A percentile compares a stretch with the other conserved stretches of the same genome.
Conservation (phyloP, 257 asterid genomes). For the Ilex aquifolium region DNA sequence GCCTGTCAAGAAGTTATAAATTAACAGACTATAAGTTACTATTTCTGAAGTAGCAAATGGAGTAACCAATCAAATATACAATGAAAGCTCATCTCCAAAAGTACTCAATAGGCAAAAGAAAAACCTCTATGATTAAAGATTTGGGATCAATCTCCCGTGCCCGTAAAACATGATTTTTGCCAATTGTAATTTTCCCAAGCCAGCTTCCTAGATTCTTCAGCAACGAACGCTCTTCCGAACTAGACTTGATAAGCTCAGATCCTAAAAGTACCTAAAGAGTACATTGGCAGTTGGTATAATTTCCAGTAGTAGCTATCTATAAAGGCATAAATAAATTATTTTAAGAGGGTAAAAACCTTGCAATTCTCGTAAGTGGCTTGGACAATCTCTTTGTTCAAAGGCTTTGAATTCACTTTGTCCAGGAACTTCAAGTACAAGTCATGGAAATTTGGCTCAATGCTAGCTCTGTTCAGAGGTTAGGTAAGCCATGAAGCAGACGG, state of each 20-base stretch:
- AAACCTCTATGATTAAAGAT: slow-evolving; percentile 76
- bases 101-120: slow-evolving; percentile 11
- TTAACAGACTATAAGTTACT: slow-evolving; percentile 1
- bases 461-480: slow-evolving; percentile 59
- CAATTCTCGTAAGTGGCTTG: slow-evolving; percentile 95
- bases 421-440: slow-evolving; percentile 94
- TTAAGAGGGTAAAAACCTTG: slow-evolving; percentile 51
- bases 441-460: slow-evolving; percentile 95
- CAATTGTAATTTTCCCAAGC: slow-evolving; percentile 98
- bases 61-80: not conserved
- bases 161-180: slow-evolving; percentile 85
- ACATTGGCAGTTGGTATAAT: slow-evolving; percentile 11
- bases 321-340: not conserved
- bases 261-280: slow-evolving; percentile 82
- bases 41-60: not conserved
- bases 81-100: not conserved
- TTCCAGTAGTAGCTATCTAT: slow-evolving; percentile 8
- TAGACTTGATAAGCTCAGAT: slow-evolving; percentile 93
- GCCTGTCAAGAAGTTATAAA: slow-evolving; percentile 48
- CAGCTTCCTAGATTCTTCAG: slow-evolving; percentile 96
- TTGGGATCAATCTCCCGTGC: slow-evolving; percentile 94
- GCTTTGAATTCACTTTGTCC: slow-evolving; percentile 77
- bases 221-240: slow-evolving; percentile 92
- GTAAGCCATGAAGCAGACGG: not conserved
- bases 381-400: slow-evolving; percentile 65